Conservation (phyloP, 768 basidiomycete species). For the Amanita subjunquillea region DNA sequence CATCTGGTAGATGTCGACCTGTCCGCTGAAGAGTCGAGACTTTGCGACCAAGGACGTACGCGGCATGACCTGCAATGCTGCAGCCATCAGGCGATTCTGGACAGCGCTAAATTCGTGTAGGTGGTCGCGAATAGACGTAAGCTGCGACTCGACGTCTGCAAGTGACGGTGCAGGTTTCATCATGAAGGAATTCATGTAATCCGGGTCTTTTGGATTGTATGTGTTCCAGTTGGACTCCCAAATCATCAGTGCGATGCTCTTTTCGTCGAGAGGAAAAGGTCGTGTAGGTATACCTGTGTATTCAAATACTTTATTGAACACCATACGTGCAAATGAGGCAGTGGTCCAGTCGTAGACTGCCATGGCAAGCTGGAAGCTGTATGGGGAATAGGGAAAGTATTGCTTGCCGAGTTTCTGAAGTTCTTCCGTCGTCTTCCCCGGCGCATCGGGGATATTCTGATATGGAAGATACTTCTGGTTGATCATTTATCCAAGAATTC, state of each 20-base stretch:
- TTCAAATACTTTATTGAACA: conserved; percentile 8
- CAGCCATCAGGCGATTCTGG: conserved; percentile 6
- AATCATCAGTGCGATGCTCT: conserved; percentile 5
- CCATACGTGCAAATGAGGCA: conserved; percentile 4
- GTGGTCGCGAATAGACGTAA: background rate
- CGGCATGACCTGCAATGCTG: conserved; percentile 5
- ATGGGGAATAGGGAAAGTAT: conserved; percentile 6
- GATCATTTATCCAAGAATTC: background rate
- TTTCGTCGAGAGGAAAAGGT: conserved; percentile 5
- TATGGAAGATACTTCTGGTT: background rate
- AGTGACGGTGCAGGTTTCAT: conserved; percentile 1
- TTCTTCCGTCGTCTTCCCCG: background rate
- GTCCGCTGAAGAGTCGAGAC: conserved; percentile 7
- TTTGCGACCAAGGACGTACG: conserved; percentile 4
- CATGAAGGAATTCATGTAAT: conserved; percentile 9
- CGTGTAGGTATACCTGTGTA: conserved; percentile 1
- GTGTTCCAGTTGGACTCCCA: conserved; percentile 4
- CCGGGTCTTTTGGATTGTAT: conserved; percentile 2
- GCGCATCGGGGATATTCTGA: background rate
- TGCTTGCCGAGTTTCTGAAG: background rate
- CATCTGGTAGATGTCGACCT: conserved; percentile 6
- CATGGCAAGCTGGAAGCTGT: conserved; percentile 8
- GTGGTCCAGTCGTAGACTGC: background rate
- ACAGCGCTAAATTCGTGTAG: conserved; percentile 8
- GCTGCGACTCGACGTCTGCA: background rate